Base-by-base conservation (phyloP, 2,329 filamentous ascomycete genomes). In the Fusarium pininemorale region DNA sequence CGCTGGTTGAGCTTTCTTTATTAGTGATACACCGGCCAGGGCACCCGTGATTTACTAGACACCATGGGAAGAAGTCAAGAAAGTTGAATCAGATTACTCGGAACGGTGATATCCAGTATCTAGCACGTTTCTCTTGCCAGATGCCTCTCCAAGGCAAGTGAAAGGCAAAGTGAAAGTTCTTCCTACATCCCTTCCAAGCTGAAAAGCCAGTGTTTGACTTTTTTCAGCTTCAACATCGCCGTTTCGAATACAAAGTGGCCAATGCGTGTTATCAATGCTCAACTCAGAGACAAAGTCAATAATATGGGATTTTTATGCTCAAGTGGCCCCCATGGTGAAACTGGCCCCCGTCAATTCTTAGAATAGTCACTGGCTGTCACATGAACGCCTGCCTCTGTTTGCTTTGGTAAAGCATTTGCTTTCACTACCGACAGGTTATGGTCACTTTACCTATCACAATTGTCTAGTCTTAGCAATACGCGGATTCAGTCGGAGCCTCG, bases 241-340 rank as follows among this genome's bases (percentile, higher is more conserved):
- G 32, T 51, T 51, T 51, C 42, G 32, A 35, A 58, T 58, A 51
- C n/a, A 51, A 58, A 22, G 50, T 28, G 30, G 15, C 14, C 55
- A 58, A 28, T 50, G 55, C 41, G 12, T 6, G 22, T 15, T 42
- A 32, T 58, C 4, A 35, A 37, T 18, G 41, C 30, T 50, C 26
- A 38, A 20, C 8, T 37, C 24, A 18, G 13, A 7, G n/a, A 37
- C 4, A 50, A 28, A 58, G 30, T 26, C 4, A 12, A 35, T 18
- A 28, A 50, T 37, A n/a, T 58, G 55, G 42, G 14, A 37, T 37
- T 11, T 41, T 48, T n/a, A 9, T 51, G 56, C 24, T 30, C 20
- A 38, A 51, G 42, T 51, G 42, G 42, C 53, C 53, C 28, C 42
- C 9, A 16, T 71, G 66, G 48, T 71, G 66, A 70, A 70, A 71